Conservation (phyloP, 2,329 filamentous ascomycete genomes). For the Didymella pomorum region DNA sequence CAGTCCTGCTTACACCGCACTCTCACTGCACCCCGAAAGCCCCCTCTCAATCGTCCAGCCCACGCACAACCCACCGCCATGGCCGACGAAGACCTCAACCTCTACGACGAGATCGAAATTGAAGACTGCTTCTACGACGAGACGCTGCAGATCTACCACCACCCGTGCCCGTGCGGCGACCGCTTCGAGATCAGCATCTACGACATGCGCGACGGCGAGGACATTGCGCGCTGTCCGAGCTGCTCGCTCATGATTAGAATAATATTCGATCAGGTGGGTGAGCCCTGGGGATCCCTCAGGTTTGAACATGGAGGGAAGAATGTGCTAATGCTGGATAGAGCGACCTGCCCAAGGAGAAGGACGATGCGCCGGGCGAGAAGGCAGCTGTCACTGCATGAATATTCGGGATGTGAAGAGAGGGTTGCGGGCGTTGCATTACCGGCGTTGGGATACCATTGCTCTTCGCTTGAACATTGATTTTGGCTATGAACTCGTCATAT, state of each 20-base stretch:
- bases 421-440: not conserved
- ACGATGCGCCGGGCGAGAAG: constrained; percentile 33
- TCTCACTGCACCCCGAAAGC: not conserved
- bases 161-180: constrained; percentile 97
- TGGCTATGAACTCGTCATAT: constrained; percentile 1
- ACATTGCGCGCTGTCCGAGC: constrained; percentile 96
- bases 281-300: too few relatives aligned
- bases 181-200: constrained; percentile 88
- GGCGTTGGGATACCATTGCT: constrained; percentile 3
- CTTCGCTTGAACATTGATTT: not conserved
- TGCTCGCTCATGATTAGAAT: constrained; percentile 97
- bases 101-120: constrained; percentile 98
- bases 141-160: constrained; percentile 89
- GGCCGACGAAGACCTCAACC: constrained; percentile 60
- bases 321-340: constrained; percentile 28
- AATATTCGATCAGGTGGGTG: constrained; percentile 80
- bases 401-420: not conserved
- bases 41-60: not conserved
- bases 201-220: constrained; percentile 86
- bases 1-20: not conserved
- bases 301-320: too few relatives aligned
- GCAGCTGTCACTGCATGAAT: constrained; percentile 41
- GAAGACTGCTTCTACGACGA: constrained; percentile 95
- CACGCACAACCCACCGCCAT: constrained; percentile 25
- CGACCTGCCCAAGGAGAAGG: constrained; percentile 42